phyloP scores from a whole-genome alignment of 306 rosid genomes.

The Rosa rugosa region DNA sequence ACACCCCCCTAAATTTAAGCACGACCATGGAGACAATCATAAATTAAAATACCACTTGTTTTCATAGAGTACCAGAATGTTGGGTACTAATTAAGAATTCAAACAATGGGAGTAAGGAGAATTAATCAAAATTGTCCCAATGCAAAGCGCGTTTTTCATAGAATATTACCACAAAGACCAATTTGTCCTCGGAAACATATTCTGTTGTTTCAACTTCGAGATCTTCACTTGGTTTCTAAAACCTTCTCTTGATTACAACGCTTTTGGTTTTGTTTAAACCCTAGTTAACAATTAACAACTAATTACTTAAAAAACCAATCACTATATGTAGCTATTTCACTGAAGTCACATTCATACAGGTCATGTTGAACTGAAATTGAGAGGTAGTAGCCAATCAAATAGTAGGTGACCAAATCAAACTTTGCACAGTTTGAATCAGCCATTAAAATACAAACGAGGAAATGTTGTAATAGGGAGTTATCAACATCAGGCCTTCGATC shows the following conservation, averaged over 20 bases:
- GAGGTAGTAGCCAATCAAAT: conserved; percentile 5
- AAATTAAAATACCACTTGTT: neutral
- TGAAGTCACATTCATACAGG: neutral
- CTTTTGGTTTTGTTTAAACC: conserved; percentile 14
- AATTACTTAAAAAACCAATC: neutral
- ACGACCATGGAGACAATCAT: neutral
- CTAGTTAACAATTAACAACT: neutral
- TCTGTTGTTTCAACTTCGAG: conserved; percentile 12
- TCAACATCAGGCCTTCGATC: neutral
- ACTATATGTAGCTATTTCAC: neutral
- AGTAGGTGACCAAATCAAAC: conserved; percentile 23
- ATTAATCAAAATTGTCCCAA: neutral
- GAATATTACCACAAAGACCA: neutral
- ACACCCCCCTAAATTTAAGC: too few species aligned
- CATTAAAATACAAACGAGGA: neutral
- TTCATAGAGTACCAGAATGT: neutral
- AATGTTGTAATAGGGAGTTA: neutral
- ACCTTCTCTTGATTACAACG: conserved; percentile 24
- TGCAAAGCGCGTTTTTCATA: neutral
- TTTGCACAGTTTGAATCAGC: neutral
- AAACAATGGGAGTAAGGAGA: neutral
- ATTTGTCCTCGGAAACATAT: neutral
- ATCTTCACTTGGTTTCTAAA: conserved; percentile 7
- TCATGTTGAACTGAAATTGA: neutral
- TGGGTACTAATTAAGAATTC: neutral